These are phyloP conservation scores for Lactuca sativa DNA, from an alignment of 129 eudicot genomes.

Conservation along the genomic window DNA sequence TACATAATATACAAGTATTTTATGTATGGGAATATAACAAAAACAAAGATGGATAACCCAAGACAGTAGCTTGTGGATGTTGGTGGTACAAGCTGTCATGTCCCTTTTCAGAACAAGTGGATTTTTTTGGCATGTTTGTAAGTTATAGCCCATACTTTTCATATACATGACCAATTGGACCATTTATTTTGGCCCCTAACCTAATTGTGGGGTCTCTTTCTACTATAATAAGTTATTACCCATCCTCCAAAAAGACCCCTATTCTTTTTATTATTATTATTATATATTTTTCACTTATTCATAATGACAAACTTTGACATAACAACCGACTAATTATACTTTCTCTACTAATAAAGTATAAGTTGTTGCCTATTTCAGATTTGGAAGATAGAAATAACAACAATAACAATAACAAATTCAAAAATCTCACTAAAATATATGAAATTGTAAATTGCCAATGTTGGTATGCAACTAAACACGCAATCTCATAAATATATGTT, in stretches of 20 bases:
- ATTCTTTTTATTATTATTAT: not conserved
- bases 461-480: not conserved
- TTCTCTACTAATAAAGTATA: not conserved
- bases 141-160: conserved; percentile 31
- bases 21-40: not conserved
- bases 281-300: not conserved
- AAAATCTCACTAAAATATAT: no score
- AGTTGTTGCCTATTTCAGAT: conserved; percentile 5
- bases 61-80: conserved; percentile 20
- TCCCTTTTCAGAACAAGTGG: conserved; percentile 35
- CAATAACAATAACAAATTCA: no score
- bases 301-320: conserved; percentile 5
- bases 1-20: conserved; percentile 1
- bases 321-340: conserved; percentile 13
- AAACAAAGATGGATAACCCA: conserved; percentile 3
- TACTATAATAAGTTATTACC: conserved; percentile 25
- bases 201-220: conserved; percentile 31
- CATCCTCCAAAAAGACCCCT: conserved; percentile 25
- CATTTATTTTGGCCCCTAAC: conserved; percentile 25
- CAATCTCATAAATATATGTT: not conserved
- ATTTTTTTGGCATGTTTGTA: conserved; percentile 32
- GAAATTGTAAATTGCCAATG: no score
- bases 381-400: not conserved
- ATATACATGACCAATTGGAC: conserved; percentile 23
- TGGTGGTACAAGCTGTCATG: conserved; percentile 36